Conservation (phyloP, 352 stramenopile species). For the Phytophthora colocasiae region DNA sequence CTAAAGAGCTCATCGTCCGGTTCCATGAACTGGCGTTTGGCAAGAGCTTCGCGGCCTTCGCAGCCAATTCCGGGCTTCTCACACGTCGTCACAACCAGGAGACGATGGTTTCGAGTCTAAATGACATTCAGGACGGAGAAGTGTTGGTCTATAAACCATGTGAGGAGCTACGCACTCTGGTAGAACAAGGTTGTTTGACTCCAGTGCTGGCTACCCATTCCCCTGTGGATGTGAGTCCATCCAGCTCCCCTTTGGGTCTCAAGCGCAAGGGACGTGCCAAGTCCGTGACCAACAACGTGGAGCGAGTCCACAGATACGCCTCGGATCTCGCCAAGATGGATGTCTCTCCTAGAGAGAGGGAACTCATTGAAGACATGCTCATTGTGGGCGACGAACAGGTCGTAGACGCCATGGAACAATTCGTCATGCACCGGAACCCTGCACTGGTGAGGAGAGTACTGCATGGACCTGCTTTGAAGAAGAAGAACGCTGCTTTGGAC, state of each 20-base stretch:
- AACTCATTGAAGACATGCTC: slow-evolving; percentile 75
- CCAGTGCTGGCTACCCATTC: slow-evolving; percentile 45
- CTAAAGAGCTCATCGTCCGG: slow-evolving; percentile 62
- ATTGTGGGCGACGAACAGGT: slow-evolving; percentile 78
- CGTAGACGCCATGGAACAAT: slow-evolving; percentile 84
- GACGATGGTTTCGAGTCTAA: slow-evolving; percentile 47
- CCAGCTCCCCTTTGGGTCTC: slow-evolving; percentile 57
- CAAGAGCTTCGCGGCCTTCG: slow-evolving; percentile 75
- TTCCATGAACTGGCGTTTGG: slow-evolving; percentile 80
- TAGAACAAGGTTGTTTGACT: slow-evolving; percentile 79
- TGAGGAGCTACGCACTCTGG: slow-evolving; percentile 71
- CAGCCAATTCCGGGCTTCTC: slow-evolving; percentile 50
- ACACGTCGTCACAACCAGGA: slow-evolving; percentile 57
- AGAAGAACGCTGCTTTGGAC: slow-evolving; percentile 49
- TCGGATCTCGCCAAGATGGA: slow-evolving; percentile 74
- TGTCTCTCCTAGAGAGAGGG: slow-evolving; percentile 64
- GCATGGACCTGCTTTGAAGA: slow-evolving; percentile 43
- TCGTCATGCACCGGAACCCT: slow-evolving; percentile 62
- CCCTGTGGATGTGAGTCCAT: slow-evolving; percentile 29
- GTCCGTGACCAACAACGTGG: slow-evolving; percentile 74
- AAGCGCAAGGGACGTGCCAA: slow-evolving; percentile 77
- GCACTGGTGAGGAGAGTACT: slow-evolving; percentile 59
- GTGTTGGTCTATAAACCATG: slow-evolving; percentile 78
- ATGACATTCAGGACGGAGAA: slow-evolving; percentile 61
- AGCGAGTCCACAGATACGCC: slow-evolving; percentile 74